phyloP scores from a whole-genome alignment of 805 yeast species.

The Candida taoyuanica region DNA sequence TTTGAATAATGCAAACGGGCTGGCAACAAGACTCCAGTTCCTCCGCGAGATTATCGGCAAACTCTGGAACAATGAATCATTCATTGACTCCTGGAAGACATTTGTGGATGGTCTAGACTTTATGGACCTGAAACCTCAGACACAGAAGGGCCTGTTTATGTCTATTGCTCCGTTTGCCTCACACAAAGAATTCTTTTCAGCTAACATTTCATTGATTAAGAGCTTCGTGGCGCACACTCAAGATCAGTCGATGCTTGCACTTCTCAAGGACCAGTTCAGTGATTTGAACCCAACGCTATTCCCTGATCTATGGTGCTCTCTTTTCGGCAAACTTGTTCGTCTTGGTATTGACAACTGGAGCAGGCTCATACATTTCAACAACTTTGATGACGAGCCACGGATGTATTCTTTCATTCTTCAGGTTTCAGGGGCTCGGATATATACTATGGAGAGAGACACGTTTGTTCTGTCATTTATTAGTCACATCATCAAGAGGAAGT shows the following conservation, averaged over 20 bases:
- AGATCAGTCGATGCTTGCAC: conserved; percentile 3
- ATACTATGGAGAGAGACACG: conserved; percentile 16
- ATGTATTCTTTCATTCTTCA: conserved; percentile 19
- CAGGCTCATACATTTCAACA: conserved; percentile 19
- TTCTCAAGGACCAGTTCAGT: conserved; percentile 13
- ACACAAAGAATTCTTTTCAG: conserved; percentile 7
- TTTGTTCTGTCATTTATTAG: conserved; percentile 17
- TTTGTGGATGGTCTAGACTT: conserved; percentile 6
- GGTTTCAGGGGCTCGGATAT: conserved; percentile 15
- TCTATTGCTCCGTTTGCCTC: conserved; percentile 11
- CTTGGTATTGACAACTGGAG: conserved; percentile 23
- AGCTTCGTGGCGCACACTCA: not conserved
- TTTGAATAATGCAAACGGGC: too few relatives aligned
- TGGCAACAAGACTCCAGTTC: conserved; percentile 4
- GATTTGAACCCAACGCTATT: conserved; percentile 15
- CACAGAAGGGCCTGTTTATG: conserved; percentile 11
- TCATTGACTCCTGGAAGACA: conserved; percentile 6
- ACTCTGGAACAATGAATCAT: conserved; percentile 1
- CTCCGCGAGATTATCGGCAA: conserved; percentile 5
- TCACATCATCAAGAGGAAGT: conserved; percentile 12
- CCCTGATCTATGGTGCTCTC: conserved; percentile 23
- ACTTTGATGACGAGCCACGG: conserved; percentile 22
- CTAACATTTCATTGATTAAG: conserved; percentile 6
- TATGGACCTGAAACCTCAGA: conserved; percentile 1
- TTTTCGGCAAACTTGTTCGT: conserved; percentile 16